Percentiles rank a stretch among this genome's conserved stretches.
These are phyloP conservation scores for Penicillium sp. DNA, from an alignment of 2,329 filamentous ascomycete genomes.

Conservation along the genomic window DNA sequence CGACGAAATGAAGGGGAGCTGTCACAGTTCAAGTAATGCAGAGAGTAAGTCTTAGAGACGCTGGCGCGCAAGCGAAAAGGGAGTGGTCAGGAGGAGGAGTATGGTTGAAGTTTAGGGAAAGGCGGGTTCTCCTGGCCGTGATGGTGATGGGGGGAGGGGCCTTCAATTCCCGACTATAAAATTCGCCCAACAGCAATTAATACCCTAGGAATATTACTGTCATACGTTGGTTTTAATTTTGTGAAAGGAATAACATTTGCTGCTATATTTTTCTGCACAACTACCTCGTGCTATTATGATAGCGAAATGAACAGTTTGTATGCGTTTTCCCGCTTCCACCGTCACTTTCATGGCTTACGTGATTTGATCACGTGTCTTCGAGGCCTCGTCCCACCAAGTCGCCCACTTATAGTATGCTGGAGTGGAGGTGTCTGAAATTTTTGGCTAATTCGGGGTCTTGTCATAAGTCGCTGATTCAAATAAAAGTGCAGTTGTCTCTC, in stretches of 20 bases:
- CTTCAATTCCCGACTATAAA: neutral
- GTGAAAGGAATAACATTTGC: no score
- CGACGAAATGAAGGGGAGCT: neutral
- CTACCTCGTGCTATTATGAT: no score
- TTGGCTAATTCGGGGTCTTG: no score
- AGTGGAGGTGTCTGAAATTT: no score
- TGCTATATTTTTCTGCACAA: no score
- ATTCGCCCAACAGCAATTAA: neutral
- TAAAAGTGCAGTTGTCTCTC: no score
- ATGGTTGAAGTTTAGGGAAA: constrained; percentile 22
- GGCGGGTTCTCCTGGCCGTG: constrained; percentile 24
- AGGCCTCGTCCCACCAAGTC: no score
- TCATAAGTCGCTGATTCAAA: no score
- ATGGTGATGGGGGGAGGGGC: constrained; percentile 19
- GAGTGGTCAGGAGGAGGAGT: constrained; percentile 11
- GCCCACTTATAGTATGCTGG: no score
- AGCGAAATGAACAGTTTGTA: constrained; percentile 5
- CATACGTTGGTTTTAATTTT: no score
- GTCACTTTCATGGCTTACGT: constrained; percentile 16
- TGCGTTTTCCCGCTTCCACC: constrained; percentile 13
- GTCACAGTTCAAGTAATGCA: neutral
- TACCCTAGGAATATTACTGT: no score
- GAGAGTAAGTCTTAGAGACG: neutral
- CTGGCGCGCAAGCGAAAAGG: constrained; percentile 7
- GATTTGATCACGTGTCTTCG: constrained; percentile 8